Percentiles rank a stretch among this genome's conserved stretches.
Evolutionary conservation across 2,329 filamentous ascomycete genomes (phyloP).

Genomic region (Sporothrix mexicana): DNA sequence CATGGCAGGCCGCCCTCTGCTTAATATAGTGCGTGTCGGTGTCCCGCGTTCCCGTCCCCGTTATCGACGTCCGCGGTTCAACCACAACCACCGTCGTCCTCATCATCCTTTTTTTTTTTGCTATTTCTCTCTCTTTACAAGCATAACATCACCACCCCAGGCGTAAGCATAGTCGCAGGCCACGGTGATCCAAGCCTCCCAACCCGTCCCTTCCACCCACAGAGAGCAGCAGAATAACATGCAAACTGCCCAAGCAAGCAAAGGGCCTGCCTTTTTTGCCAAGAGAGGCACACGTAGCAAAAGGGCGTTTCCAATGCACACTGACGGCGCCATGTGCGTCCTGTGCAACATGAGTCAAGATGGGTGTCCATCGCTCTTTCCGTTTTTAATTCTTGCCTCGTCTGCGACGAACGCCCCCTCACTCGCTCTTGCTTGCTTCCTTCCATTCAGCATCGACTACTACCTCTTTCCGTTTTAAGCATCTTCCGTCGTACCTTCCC

Average conservation of each 20-base stretch:
- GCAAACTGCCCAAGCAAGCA: conserved; percentile 16
- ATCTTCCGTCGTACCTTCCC: conserved; percentile 9
- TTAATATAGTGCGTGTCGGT: conserved; percentile 26
- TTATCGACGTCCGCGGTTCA: conserved; percentile 2
- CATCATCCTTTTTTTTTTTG: not conserved
- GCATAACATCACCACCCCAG: not conserved
- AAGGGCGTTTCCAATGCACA: conserved; percentile 11
- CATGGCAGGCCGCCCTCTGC: conserved; percentile 11
- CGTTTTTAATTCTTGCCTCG: not conserved
- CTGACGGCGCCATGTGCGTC: conserved; percentile 19
- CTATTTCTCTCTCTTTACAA: no score
- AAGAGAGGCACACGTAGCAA: conserved; percentile 25
- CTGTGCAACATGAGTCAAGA: conserved; percentile 17
- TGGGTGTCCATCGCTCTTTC: conserved; percentile 10
- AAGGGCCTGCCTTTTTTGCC: conserved; percentile 15
- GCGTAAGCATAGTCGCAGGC: conserved; percentile 14
- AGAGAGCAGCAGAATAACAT: not conserved
- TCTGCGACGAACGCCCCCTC: not conserved
- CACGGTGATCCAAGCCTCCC: not conserved
- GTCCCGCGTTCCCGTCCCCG: conserved; percentile 23
- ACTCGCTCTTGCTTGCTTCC: not conserved
- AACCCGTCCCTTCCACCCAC: not conserved
- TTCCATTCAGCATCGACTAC: not conserved
- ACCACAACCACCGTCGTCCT: not conserved
- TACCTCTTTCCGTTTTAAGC: conserved; percentile 1